These are phyloP conservation scores for Rhynchosporium secalis DNA, from an alignment of 2,329 filamentous ascomycete species.

Conservation along the genomic window DNA sequence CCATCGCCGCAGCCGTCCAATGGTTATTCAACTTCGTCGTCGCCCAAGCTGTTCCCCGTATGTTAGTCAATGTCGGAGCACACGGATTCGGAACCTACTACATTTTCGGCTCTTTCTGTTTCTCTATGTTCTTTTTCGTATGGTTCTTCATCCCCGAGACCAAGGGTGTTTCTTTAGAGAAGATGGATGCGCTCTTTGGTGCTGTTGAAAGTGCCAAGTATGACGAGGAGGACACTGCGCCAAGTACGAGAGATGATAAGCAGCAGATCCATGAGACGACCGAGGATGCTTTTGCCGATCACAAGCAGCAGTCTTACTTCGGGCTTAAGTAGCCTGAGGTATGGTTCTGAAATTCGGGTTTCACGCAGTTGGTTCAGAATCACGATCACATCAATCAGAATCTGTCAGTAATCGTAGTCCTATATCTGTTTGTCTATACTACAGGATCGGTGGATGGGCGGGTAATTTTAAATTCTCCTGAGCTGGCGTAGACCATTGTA, in stretches of 20 bases:
- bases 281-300: slow-evolving; percentile 38
- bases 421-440: neutral
- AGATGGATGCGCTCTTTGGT: slow-evolving; percentile 36
- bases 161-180: slow-evolving; percentile 63
- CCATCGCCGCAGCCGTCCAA: slow-evolving; percentile 66
- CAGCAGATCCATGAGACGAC: slow-evolving; percentile 5
- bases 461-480: no score
- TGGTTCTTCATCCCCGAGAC: slow-evolving; percentile 60
- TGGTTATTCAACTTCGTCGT: slow-evolving; percentile 77
- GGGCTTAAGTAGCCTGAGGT: slow-evolving; percentile 7
- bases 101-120: slow-evolving; percentile 66
- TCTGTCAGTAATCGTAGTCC: neutral
- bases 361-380: neutral
- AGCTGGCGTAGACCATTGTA: no score
- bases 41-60: slow-evolving; percentile 65
- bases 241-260: neutral
- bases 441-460: no score
- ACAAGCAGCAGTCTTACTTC: slow-evolving; percentile 16
- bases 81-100: slow-evolving; percentile 61
- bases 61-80: slow-evolving; percentile 57
- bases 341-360: neutral
- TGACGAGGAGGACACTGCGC: slow-evolving; percentile 8
- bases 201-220: neutral
- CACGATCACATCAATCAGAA: neutral
- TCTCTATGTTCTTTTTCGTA: slow-evolving; percentile 51